phyloP scores from a whole-genome alignment of 1,284 basidiomycete species.

The Austroboletus niveus region DNA sequence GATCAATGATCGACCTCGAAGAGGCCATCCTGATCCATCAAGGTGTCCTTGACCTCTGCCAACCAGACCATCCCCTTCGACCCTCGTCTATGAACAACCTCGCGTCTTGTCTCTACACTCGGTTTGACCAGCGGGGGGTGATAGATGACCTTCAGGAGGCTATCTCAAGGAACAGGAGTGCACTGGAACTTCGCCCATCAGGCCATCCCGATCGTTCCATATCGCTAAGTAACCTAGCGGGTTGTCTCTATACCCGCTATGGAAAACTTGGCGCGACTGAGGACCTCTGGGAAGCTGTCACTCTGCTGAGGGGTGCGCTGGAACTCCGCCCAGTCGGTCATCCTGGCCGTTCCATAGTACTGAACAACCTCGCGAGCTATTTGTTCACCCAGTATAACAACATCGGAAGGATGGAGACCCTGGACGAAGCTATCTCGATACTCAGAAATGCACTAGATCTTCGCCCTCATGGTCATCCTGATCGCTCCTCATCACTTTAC shows the following conservation, averaged over 20 bases:
- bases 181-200: neutral
- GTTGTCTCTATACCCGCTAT: neutral
- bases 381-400: neutral
- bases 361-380: conserved; percentile 3
- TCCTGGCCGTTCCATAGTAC: neutral
- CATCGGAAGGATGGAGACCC: neutral
- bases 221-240: conserved; percentile 1
- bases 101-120: neutral
- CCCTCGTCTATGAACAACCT: conserved; percentile 1
- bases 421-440: neutral
- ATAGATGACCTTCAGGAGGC: neutral
- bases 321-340: conserved; percentile 2
- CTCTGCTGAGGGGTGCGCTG: neutral
- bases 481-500: neutral
- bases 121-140: neutral
- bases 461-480: neutral
- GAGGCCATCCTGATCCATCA: conserved; percentile 1
- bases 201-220: neutral
- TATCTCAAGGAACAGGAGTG: neutral
- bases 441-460: neutral
- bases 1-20: neutral
- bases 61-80: neutral
- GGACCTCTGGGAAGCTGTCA: neutral
- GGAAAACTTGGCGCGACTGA: neutral
- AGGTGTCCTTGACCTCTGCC: neutral